phyloP scores from a whole-genome alignment of 768 basidiomycete genomes.

The Cystoderma amianthinum region DNA sequence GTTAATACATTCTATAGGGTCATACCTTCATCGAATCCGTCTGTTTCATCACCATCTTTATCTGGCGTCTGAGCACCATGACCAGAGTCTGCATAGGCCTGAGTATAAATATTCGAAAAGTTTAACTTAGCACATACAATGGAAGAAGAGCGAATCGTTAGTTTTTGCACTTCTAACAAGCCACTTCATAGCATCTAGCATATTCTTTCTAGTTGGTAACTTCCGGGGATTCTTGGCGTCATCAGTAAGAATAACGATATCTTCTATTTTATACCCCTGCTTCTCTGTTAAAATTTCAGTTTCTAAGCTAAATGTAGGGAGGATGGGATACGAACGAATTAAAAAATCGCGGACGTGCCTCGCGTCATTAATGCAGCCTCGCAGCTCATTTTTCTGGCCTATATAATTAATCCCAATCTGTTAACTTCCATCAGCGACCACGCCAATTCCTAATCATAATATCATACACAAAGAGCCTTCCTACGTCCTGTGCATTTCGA shows the following conservation, averaged over 20 bases:
- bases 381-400: constrained; percentile 55
- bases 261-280: constrained; percentile 48
- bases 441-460: constrained; percentile 1
- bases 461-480: constrained; percentile 76
- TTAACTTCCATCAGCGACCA: constrained; percentile 2
- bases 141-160: constrained; percentile 75
- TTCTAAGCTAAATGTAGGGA: background rate
- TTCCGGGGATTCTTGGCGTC: constrained; percentile 34
- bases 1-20: background rate
- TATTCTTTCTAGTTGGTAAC: constrained; percentile 40
- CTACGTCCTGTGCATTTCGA: constrained; percentile 73
- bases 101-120: no score
- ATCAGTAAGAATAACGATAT: constrained; percentile 69
- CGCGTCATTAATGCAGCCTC: constrained; percentile 81
- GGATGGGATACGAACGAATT: constrained; percentile 31
- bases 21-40: constrained; percentile 75
- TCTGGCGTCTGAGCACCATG: constrained; percentile 92
- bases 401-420: constrained; percentile 79
- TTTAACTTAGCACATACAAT: constrained; percentile 36
- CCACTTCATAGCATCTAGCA: constrained; percentile 45
- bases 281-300: constrained; percentile 15
- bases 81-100: constrained; percentile 73
- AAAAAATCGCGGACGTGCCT: constrained; percentile 64
- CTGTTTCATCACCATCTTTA: constrained; percentile 67
- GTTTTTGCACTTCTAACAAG: constrained; percentile 61